phyloP scores from a whole-genome alignment of 768 basidiomycete genomes.

The Rubroboletus pulcherrimus region DNA sequence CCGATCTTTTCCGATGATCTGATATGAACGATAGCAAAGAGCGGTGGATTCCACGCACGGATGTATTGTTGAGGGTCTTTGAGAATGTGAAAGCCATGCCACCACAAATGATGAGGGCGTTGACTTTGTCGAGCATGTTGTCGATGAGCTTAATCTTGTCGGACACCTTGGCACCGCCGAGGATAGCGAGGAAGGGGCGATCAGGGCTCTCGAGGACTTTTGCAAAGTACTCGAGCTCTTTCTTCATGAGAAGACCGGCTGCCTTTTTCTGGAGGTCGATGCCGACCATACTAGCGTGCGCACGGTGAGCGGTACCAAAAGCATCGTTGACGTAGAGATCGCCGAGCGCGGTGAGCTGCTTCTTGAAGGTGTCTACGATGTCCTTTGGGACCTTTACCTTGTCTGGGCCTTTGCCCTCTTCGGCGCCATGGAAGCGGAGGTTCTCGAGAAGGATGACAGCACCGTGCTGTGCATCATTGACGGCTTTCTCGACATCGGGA shows the following conservation, averaged over 20 bases:
- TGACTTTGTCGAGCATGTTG: constrained; percentile 98
- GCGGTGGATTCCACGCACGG: constrained; percentile 41
- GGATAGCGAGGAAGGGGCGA: constrained; percentile 94
- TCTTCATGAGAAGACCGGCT: constrained; percentile 95
- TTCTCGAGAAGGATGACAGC: constrained; percentile 92
- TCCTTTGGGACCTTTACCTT: constrained; percentile 92
- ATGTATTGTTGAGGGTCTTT: constrained; percentile 79
- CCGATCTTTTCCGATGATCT: constrained; percentile 58
- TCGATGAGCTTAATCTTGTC: constrained; percentile 99
- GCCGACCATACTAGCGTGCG: constrained; percentile 98
- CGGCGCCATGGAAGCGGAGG: constrained; percentile 96
- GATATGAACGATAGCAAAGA: background rate
- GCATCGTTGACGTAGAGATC: constrained; percentile 99
- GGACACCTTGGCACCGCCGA: constrained; percentile 97
- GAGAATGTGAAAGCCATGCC: constrained; percentile 99
- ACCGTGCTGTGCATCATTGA: constrained; percentile 55
- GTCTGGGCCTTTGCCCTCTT: constrained; percentile 96
- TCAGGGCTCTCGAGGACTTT: constrained; percentile 95
- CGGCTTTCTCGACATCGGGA: constrained; percentile 74
- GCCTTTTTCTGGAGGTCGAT: constrained; percentile 89
- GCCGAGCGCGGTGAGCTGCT: constrained; percentile 84
- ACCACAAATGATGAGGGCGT: constrained; percentile 94
- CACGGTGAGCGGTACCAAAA: constrained; percentile 97
- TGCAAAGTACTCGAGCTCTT: constrained; percentile 97
- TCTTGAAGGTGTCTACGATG: constrained; percentile 78